Conservation (phyloP, 2,329 filamentous ascomycete genomes). For the Diaporthe sp. region DNA sequence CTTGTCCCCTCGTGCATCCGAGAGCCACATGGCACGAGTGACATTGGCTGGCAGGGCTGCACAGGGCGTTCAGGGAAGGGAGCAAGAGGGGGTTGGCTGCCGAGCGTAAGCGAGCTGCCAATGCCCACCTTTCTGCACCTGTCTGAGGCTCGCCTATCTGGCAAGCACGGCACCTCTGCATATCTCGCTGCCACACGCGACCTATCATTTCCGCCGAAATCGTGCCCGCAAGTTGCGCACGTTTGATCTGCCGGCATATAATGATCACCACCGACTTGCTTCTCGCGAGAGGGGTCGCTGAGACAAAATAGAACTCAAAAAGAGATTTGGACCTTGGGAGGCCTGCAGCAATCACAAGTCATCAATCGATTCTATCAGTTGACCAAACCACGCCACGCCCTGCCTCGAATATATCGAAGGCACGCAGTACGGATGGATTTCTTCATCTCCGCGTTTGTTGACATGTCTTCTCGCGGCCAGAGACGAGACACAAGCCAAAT, state of each 20-base stretch:
- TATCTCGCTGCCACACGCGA: slow-evolving; percentile 17
- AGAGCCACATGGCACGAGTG: slow-evolving; percentile 28
- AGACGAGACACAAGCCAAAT: neutral
- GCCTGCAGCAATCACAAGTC: slow-evolving; percentile 25
- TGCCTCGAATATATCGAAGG: neutral
- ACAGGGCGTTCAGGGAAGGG: slow-evolving; percentile 1
- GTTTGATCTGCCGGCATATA: slow-evolving; percentile 31
- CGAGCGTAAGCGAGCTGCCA: slow-evolving; percentile 38
- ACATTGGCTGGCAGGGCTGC: slow-evolving; percentile 28
- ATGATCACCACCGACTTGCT: slow-evolving; percentile 14
- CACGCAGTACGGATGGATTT: neutral
- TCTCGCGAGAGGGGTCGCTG: slow-evolving; percentile 11
- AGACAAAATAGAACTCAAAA: slow-evolving; percentile 7
- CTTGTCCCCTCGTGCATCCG: slow-evolving; percentile 20
- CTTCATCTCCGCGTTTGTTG: neutral
- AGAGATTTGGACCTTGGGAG: neutral
- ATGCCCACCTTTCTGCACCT: slow-evolving; percentile 30
- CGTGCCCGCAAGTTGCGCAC: slow-evolving; percentile 28
- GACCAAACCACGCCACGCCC: neutral
- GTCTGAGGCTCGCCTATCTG: slow-evolving; percentile 32
- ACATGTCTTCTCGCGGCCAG: neutral
- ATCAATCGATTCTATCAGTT: neutral
- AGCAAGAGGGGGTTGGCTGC: neutral
- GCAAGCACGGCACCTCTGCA: slow-evolving; percentile 12
- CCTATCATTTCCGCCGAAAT: slow-evolving; percentile 12